These are phyloP conservation scores for Colletotrichum simmondsii DNA, from an alignment of 2,329 filamentous ascomycete species.

Conservation along the genomic window DNA sequence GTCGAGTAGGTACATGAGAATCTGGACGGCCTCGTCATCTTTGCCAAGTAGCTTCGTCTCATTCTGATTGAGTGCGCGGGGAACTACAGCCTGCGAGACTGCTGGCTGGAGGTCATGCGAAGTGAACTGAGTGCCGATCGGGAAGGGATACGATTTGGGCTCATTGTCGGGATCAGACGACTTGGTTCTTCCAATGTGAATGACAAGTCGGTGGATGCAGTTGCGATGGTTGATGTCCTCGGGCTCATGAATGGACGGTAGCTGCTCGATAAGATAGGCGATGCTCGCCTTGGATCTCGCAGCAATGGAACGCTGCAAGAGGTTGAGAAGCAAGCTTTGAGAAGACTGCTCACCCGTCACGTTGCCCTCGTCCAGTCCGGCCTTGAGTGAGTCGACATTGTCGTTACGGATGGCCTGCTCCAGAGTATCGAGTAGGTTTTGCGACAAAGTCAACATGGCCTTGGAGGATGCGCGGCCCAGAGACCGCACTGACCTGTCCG, in stretches of 20 bases:
- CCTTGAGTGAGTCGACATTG: conserved; percentile 66
- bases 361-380: conserved; percentile 67
- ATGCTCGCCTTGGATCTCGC: conserved; percentile 77
- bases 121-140: conserved; percentile 64
- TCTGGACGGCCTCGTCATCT: conserved; percentile 80
- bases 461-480: conserved; percentile 82
- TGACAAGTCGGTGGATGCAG: conserved; percentile 91
- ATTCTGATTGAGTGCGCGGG: conserved; percentile 70
- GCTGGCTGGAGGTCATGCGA: conserved; percentile 85
- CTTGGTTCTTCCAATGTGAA: conserved; percentile 86
- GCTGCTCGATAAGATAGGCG: conserved; percentile 73
- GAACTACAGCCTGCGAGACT: conserved; percentile 71
- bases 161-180: conserved; percentile 58
- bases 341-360: conserved; percentile 63
- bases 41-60: conserved; percentile 74
- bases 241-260: conserved; percentile 81
- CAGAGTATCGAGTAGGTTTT: conserved; percentile 74
- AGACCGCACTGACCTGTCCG: conserved; percentile 79
- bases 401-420: conserved; percentile 79
- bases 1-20: conserved; percentile 73
- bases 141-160: conserved; percentile 61
- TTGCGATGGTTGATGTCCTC: conserved; percentile 96
- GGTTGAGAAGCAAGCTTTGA: conserved; percentile 79
- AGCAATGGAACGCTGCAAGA: conserved; percentile 82
- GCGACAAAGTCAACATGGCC: conserved; percentile 77